Base-by-base conservation (phyloP, 129 eudicot species). In the Flaveria sonorensis region DNA sequence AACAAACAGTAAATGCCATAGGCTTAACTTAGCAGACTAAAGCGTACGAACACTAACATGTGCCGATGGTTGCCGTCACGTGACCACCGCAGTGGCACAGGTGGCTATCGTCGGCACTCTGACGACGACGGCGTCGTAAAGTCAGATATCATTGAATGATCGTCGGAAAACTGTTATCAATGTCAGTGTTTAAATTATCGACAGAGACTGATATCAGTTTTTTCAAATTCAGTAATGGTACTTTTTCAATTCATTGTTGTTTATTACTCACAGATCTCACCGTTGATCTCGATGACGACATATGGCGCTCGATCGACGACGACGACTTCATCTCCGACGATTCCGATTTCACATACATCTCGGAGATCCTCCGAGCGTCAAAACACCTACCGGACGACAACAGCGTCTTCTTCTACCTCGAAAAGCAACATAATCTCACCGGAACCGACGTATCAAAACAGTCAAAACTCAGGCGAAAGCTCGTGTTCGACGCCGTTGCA, bases 361-460 rank as follows among this genome's bases (percentile, higher is more conserved):
- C 92, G 3, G 89, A 89, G n/a, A 86, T 95, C 14, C 78, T 95
- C 57, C 79, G 85, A 74, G 96, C 97, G 53, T 89, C 90, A 1
- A 81, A 65, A 53, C 85, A 86, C 80, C 81, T 89, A 15, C 89
- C 88, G 0, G 96, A 89, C 23, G 97, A 95, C n/a, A 68, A 88
- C 0, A 88, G 82, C 71, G 48, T 86, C 24, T 95, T 88, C 64
- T 66, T 64, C 8, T 76, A 85, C 10, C 81, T 95, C 1, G 99
- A 95, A 50, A 89, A 91, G 81, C 89, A 89, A 16, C 86, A 85
- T 12, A 70, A 79, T 65, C n/a, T 63, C 50, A 78, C 77, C 65
- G 92, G 94, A 39, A 87, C 77, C 14, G 85, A 88, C 85, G 52
- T 87, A 0, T 77, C 94, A 32, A 81, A 81, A 62, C 78, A 21